Evolutionary conservation across 495 filamentous ascomycete species (phyloP), one percentile per base, ranked within the genome.

Genomic region (Trichoderma asperelloides): DNA sequence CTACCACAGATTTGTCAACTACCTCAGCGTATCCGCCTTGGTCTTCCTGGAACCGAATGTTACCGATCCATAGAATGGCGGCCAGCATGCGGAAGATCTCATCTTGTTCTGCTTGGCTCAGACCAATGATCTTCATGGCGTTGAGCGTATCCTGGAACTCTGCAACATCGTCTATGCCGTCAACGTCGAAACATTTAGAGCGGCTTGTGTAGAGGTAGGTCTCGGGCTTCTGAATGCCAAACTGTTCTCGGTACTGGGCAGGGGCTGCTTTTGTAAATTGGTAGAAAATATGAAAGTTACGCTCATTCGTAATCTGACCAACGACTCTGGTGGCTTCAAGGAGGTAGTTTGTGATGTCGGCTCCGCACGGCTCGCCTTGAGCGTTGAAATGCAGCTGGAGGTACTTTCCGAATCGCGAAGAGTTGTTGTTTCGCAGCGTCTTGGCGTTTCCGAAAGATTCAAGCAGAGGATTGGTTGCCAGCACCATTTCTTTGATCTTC

Each of bases 241-340:
- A 97, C 43, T 79, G 88, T 68, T 93, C 87, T 74, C 93, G 82
- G 76, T 97, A 96, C 60, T 89, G 88, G 71, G 89, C 84, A 12
- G 92, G 89, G 16, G 95, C 96, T 0, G 90, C 93, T 75, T 99
- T 99, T 25, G 96, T 89, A 77, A 97, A 97, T 75, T 99, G 96
- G 77, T 99, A 99, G 76, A 99, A 98, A 71, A 99, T 98, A 77
- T 99, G 96, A 79, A 99, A 99, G 76, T 96, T 98, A 69, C 96
- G 86, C 82, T 99, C 96, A 69, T 98, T 94, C 67, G 77, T 83
- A 70, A 97, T 98, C 79, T 98, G 96, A 8, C 94, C 93, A 2
- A 98, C 95, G 1, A 99, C 96, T 78, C 96, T 83, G 25, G 90
- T 88, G 81, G 98, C 98, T 75, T 99, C 96, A 66, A 99, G 82